Evolutionary conservation across 1,284 basidiomycete genomes (phyloP).

Genomic region (Grifola frondosa): DNA sequence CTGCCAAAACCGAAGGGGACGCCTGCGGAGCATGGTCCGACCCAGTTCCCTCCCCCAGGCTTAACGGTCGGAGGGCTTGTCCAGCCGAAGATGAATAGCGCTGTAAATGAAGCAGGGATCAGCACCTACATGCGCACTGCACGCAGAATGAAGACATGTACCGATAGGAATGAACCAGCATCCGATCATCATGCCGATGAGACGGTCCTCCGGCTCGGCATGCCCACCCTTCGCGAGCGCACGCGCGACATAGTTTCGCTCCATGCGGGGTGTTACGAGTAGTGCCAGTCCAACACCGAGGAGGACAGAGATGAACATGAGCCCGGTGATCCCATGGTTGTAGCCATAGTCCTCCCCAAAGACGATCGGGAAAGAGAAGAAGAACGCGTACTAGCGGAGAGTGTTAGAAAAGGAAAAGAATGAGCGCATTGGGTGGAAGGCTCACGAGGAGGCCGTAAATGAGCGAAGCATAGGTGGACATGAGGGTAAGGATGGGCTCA

Average conservation of each 20-base stretch:
- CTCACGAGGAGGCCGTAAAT: conserved; percentile 36
- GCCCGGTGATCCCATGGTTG: conserved; percentile 41
- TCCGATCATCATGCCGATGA: conserved; percentile 40
- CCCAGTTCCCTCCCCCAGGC: conserved; percentile 28
- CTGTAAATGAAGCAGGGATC: too few species aligned
- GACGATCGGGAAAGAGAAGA: conserved; percentile 41
- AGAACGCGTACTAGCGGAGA: conserved; percentile 19
- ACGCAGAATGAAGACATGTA: too few species aligned
- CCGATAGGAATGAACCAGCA: conserved; percentile 28
- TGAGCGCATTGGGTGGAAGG: background rate
- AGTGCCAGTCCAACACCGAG: conserved; percentile 42
- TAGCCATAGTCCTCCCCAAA: conserved; percentile 43
- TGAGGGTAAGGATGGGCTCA: conserved; percentile 46
- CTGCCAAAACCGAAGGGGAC: conserved; percentile 45
- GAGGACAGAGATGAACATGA: conserved; percentile 46
- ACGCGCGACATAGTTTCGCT: conserved; percentile 32
- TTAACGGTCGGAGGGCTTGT: conserved; percentile 22
- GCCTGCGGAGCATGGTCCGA: conserved; percentile 41
- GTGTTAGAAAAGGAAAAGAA: background rate
- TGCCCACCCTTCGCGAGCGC: conserved; percentile 28
- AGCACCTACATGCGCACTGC: too few species aligned
- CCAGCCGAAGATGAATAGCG: conserved; percentile 41
- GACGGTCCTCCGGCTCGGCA: conserved; percentile 45
- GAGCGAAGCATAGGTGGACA: conserved; percentile 47
- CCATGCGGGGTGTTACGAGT: conserved; percentile 36